Base-by-base conservation (phyloP, 257 asterid species). In the Craterostigma plantagineum region DNA sequence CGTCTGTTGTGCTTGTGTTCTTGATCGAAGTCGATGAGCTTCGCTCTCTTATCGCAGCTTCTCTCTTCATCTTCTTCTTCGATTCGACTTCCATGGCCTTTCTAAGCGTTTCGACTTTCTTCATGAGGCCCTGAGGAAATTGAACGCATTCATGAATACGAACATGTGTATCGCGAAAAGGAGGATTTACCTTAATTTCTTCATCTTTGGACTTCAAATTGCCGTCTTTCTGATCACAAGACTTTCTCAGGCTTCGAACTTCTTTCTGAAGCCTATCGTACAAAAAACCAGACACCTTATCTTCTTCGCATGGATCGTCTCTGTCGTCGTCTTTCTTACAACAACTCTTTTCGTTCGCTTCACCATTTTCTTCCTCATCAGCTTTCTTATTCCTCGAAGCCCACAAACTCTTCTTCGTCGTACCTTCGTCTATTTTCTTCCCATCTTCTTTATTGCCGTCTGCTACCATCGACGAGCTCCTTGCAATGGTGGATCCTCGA, bases 221-320 rank as follows among this genome's bases (percentile, higher is more conserved):
- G 15, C 36, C 33, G 0, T 69, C 84, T 68, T 76, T 81, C 49
- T 59, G 41, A 30, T 71, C 75, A 48, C 75, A 73, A 34, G 63
- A 40, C 63, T 79, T 86, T 63, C 92, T 81, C 68, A 78, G 62
- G 36, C 37, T 56, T 46, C 75, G 54, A 56, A 86, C 90, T 66
- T 86, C 97, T 68, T 64, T 86, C 74, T 86, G 97, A 40, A 81
- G 91, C 63, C 65, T 63, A 63, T 86, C 97, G 18, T 81, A 86
- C 48, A 86, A 43, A 56, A 73, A 64, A 34, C 97, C 97, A 0
- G 97, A 76, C 10, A 81, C 94, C 59, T 49, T 33, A 54, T 86
- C 97, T 34, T 79, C 80, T 11, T 18, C 41, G 16, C 57, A 61
- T 13, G 11, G 27, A 36, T 35, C 61, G 40, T 50, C 58, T 14